phyloP scores from a whole-genome alignment of 2,329 filamentous ascomycete genomes.

The Dactylellina cionopaga region DNA sequence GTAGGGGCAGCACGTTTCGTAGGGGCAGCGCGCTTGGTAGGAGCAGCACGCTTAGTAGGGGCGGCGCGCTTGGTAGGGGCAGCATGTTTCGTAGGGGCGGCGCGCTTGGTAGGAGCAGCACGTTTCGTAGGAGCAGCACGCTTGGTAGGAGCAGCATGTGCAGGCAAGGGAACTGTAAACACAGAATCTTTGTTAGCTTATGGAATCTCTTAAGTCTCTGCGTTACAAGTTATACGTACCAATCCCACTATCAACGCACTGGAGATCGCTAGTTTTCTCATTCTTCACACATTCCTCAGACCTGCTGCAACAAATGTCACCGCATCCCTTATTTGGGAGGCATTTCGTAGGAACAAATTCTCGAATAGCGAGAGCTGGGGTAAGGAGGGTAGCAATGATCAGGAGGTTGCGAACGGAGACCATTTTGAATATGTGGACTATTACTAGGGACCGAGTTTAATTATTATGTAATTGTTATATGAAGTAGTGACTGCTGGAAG shows the following conservation, averaged over 20 bases:
- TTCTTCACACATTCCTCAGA: conserved; percentile 2
- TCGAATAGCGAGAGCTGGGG: conserved; percentile 9
- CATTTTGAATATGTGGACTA: conserved; percentile 14
- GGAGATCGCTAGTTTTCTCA: background rate
- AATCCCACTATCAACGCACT: conserved; percentile 10
- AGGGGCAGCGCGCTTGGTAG: too few relatives aligned
- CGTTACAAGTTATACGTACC: conserved; percentile 8
- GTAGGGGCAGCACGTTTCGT: too few relatives aligned
- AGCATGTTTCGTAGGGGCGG: too few relatives aligned
- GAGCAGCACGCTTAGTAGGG: too few relatives aligned
- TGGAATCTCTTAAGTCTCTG: too few relatives aligned
- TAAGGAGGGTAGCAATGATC: background rate
- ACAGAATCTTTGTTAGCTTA: background rate
- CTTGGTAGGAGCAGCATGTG: too few relatives aligned
- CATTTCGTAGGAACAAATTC: conserved; percentile 12
- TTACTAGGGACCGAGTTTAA: too few relatives aligned
- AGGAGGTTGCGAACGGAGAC: conserved; percentile 11
- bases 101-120: too few relatives aligned
- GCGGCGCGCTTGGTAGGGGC: too few relatives aligned
- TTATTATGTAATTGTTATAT: too few relatives aligned
- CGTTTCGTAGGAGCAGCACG: too few relatives aligned
- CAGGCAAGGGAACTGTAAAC: background rate
- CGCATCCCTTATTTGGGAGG: conserved; percentile 8
- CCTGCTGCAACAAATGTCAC: background rate
- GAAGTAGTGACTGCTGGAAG: too few relatives aligned